These are phyloP conservation scores for Astathelohania contejeani DNA, from an alignment of 371 early-diverging fungal species.

Conservation along the genomic window DNA sequence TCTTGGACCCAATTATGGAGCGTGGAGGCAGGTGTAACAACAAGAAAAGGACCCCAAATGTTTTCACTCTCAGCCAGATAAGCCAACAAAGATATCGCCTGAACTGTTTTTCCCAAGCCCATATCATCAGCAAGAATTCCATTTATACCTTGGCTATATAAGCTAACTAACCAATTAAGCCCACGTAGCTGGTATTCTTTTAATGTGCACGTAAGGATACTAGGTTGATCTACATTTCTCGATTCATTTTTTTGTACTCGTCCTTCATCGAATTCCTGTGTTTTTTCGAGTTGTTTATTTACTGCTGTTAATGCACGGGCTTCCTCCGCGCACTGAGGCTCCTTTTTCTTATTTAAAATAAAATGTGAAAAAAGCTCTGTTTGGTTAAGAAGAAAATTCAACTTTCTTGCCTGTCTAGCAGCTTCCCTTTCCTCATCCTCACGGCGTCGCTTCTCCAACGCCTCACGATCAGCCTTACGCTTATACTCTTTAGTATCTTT, in stretches of 20 bases:
- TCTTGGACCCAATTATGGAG: conserved; percentile 93
- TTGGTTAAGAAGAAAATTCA: conserved; percentile 81
- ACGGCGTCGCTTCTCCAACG: conserved; percentile 59
- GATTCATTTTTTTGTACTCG: conserved; percentile 11
- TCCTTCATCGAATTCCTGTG: conserved; percentile 58
- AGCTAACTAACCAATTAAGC: conserved; percentile 83
- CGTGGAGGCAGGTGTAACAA: conserved; percentile 80
- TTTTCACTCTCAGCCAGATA: conserved; percentile 60
- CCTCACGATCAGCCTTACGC: conserved; percentile 72
- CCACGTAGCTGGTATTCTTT: conserved; percentile 90
- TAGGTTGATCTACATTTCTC: conserved; percentile 58
- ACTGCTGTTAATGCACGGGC: conserved; percentile 61
- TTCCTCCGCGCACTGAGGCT: conserved; percentile 6
- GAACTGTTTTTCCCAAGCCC: conserved; percentile 84
- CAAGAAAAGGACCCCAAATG: conserved; percentile 81
- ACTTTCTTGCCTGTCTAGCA: conserved; percentile 70
- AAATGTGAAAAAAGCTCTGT: conserved; percentile 89
- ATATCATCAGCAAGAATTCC: conserved; percentile 90
- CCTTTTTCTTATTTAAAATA: conserved; percentile 54
- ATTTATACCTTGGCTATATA: conserved; percentile 86
- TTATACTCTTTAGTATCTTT: conserved; percentile 69
- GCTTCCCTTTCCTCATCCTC: conserved; percentile 76
- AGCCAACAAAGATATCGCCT: conserved; percentile 75
- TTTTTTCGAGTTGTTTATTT: conserved; percentile 58
- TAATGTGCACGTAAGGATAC: conserved; percentile 66